Evolutionary conservation across 345 rosid species (phyloP).

Genomic region (Eucalyptus tenuipes): DNA sequence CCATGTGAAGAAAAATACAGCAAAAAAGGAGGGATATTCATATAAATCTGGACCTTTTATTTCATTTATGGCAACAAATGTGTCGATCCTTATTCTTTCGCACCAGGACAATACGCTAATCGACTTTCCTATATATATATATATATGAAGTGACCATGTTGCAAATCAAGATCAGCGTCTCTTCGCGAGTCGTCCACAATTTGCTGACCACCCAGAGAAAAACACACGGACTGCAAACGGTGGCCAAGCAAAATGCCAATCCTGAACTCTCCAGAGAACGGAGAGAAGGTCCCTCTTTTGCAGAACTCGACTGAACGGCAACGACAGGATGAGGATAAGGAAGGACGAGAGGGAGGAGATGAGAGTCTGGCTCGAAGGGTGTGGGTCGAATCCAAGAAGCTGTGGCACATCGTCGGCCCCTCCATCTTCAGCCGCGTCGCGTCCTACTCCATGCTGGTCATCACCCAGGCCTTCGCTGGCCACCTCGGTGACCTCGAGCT

Average conservation of each 20-base stretch:
- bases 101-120: background rate
- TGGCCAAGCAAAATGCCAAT: background rate
- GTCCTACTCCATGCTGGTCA: conserved; percentile 70
- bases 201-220: background rate
- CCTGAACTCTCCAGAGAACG: background rate
- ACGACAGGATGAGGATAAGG: background rate
- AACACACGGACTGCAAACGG: background rate
- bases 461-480: conserved; percentile 94
- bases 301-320: background rate
- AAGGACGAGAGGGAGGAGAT: background rate
- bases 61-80: background rate
- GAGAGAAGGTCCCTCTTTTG: background rate
- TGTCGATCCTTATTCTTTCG: background rate
- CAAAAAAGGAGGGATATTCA: background rate
- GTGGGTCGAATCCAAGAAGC: conserved; percentile 69
- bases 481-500: conserved; percentile 88
- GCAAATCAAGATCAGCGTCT: background rate
- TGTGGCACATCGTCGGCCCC: conserved; percentile 86
- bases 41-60: background rate
- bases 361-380: conserved; percentile 17
- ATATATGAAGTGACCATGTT: background rate
- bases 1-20: background rate
- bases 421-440: conserved; percentile 70
- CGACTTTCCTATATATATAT: background rate
- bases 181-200: background rate